Percentiles rank a stretch among this genome's conserved stretches.
Conservation (phyloP, 1,284 basidiomycete genomes). For the Ceratobasidium sp. region DNA sequence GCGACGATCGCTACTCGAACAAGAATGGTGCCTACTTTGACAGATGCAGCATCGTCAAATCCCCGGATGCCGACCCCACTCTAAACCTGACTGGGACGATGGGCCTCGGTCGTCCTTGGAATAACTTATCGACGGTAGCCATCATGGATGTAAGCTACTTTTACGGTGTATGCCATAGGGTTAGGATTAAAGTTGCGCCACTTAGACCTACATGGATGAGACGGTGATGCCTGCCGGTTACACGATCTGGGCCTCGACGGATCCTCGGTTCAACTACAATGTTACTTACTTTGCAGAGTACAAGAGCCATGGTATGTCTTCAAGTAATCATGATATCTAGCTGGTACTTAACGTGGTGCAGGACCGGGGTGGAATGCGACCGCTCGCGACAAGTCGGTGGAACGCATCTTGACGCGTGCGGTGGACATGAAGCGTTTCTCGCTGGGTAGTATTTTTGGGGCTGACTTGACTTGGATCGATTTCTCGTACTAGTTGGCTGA, state of each 20-base stretch:
- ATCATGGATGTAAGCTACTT: constrained; percentile 31
- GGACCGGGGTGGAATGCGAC: constrained; percentile 67
- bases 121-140: constrained; percentile 64
- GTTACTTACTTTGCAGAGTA: constrained; percentile 72
- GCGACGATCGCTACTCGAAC: constrained; percentile 50
- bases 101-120: constrained; percentile 73
- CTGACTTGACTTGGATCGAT: constrained; percentile 43
- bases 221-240: constrained; percentile 65
- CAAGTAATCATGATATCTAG: background rate
- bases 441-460: constrained; percentile 40
- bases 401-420: constrained; percentile 60
- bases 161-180: background rate
- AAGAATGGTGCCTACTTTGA: constrained; percentile 71
- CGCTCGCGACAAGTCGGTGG: constrained; percentile 58
- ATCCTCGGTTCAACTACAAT: constrained; percentile 61
- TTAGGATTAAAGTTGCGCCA: background rate
- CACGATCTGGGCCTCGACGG: constrained; percentile 61
- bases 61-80: constrained; percentile 67
- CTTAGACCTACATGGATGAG: constrained; percentile 69
- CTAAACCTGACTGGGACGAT: constrained; percentile 61
- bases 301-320: constrained; percentile 61
- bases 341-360: constrained; percentile 50
- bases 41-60: constrained; percentile 70
- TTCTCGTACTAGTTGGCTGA: constrained; percentile 22
- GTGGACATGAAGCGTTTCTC: constrained; percentile 53